Percentiles rank a stretch among this genome's conserved stretches.
Evolutionary conservation across 805 yeast genomes (phyloP).

Genomic region (Ogataea paraovalis): DNA sequence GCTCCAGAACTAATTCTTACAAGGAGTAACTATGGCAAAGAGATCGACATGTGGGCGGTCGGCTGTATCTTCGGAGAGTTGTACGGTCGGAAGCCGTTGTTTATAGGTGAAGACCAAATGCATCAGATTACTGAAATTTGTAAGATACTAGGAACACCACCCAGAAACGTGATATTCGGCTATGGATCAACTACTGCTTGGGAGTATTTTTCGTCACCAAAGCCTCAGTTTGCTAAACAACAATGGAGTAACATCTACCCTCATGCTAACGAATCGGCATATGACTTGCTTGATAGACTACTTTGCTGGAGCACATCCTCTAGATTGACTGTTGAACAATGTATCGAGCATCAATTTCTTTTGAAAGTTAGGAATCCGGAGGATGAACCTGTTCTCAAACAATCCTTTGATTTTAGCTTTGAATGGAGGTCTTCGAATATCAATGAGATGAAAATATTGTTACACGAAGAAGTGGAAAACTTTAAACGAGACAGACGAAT

Average conservation of each 20-base stretch:
- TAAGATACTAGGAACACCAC: slow-evolving; percentile 69
- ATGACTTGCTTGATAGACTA: slow-evolving; percentile 49
- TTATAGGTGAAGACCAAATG: slow-evolving; percentile 67
- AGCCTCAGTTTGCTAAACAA: slow-evolving; percentile 37
- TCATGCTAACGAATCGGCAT: slow-evolving; percentile 49
- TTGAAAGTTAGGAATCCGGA: slow-evolving; percentile 45
- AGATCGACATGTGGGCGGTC: slow-evolving; percentile 88
- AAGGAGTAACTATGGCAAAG: slow-evolving; percentile 53
- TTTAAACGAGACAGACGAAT: slow-evolving; percentile 38
- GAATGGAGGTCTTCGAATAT: slow-evolving; percentile 43
- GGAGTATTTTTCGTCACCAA: slow-evolving; percentile 42
- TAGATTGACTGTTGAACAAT: slow-evolving; percentile 53
- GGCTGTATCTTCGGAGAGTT: slow-evolving; percentile 90
- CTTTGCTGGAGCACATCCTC: slow-evolving; percentile 60
- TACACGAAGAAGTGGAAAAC: slow-evolving; percentile 49
- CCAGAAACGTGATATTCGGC: slow-evolving; percentile 38
- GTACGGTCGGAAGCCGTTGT: slow-evolving; percentile 74
- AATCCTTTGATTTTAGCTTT: slow-evolving; percentile 62
- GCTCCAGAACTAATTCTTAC: slow-evolving; percentile 86
- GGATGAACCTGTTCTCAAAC: slow-evolving; percentile 52
- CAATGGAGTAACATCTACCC: slow-evolving; percentile 60
- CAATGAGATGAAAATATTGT: slow-evolving; percentile 42
- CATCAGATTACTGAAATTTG: slow-evolving; percentile 70
- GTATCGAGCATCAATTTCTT: slow-evolving; percentile 57
- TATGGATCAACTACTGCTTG: slow-evolving; percentile 45